Percentiles rank a stretch among this genome's conserved stretches.
These are phyloP conservation scores for Peterozyma xylosa DNA, from an alignment of 805 yeast genomes.

Conservation along the genomic window DNA sequence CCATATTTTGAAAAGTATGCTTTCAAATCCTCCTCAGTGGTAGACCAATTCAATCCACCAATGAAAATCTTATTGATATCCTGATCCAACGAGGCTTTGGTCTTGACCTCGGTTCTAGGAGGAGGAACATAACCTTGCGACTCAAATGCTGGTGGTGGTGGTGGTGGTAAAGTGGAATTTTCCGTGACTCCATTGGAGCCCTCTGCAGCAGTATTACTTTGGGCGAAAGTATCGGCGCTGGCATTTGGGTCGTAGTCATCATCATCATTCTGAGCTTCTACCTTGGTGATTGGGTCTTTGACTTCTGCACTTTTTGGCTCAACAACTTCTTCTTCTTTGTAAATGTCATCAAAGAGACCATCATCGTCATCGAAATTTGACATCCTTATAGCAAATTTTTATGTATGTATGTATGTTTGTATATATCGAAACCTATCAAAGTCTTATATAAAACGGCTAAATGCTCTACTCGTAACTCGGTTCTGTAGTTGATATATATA, in stretches of 20 bases:
- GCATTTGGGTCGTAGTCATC: background rate
- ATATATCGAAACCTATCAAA: no score
- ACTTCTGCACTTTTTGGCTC: conserved; percentile 5
- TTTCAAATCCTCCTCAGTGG: conserved; percentile 79
- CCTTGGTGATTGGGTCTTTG: background rate
- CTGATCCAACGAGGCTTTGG: conserved; percentile 7
- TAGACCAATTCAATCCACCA: conserved; percentile 98
- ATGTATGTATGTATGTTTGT: background rate
- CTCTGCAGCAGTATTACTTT: conserved; percentile 12
- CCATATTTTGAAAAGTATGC: conserved; percentile 86
- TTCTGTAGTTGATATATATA: no score
- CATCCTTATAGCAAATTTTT: conserved; percentile 26
- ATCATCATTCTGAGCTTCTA: conserved; percentile 5
- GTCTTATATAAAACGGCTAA: no score
- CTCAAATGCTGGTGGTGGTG: conserved; percentile 5
- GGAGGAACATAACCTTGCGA: background rate
- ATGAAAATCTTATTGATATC: conserved; percentile 78
- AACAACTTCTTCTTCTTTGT: conserved; percentile 23
- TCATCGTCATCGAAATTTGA: conserved; percentile 84
- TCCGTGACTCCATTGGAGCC: conserved; percentile 11
- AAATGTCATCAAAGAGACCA: conserved; percentile 89
- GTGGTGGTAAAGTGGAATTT: background rate
- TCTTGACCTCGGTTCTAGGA: conserved; percentile 1
- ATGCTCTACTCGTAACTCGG: no score
- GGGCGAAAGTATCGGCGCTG: conserved; percentile 8